Evolutionary conservation across 495 filamentous ascomycete species (phyloP), one percentile per base, ranked within the genome.

Genomic region (Penicillium roqueforti): DNA sequence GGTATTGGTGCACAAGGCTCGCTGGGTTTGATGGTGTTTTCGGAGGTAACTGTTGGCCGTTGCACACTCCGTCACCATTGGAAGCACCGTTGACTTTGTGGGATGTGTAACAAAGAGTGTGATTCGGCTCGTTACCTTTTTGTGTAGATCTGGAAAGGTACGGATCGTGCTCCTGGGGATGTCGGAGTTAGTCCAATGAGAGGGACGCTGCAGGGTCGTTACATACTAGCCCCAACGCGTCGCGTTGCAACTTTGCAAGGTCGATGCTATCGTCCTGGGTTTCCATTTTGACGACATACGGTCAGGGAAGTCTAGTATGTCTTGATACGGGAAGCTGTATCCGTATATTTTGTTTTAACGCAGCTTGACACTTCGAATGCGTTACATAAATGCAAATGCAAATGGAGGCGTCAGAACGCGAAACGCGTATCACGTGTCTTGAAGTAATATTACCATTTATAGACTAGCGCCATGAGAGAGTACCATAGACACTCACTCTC

Each of bases 151-250:
- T 43, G 20, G 48, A 31, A 22, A 53, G 28, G 48, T 54, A 36
- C 38, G 59, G 64, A 51, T 65, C 56, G 58, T 67, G 63, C 60
- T 72, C 63, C 70, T 70, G 55, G 50, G 53, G 57, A 59, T 46
- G 39, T 57, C 54, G 42, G 55, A 34, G 61, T 74, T 56, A 70
- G 69, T 58, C 61, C 61, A 64, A 68, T 67, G 55, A 55, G 57
- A 61, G 46, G 55, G 43, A 62, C 55, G 57, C 65, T 62, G 65
- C 60, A 68, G 53, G 46, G 54, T 57, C 50, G 56, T 63, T 53
- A 70, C 74, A 67, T 66, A 76, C 74, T 63, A 68, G 57, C 34
- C 75, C 72, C 57, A 81, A 62, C 65, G 76, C 76, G 66, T 74
- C 71, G 59, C 71, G 75, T 73, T 78, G 75, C 54, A 80, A 52